Evolutionary conservation across 2,329 filamentous ascomycete genomes (phyloP).

Genomic region (Trichoderma semiorbis): DNA sequence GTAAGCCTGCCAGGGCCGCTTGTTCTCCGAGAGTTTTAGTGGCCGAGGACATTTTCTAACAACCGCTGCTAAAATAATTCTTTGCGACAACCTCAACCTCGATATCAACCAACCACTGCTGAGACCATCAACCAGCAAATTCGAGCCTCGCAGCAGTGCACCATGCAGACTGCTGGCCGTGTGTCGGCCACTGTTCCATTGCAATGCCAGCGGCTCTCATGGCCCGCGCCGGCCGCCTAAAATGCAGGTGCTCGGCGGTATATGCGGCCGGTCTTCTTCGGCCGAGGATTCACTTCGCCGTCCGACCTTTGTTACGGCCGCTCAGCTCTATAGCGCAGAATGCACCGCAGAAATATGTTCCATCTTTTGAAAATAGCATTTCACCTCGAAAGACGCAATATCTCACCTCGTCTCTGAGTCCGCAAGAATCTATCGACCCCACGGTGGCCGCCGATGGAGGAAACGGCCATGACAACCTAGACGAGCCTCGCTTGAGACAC

Average conservation of each 20-base stretch:
- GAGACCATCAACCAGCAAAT: neutral
- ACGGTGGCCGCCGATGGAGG: neutral
- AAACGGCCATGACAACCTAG: neutral
- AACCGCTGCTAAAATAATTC: slow-evolving; percentile 11
- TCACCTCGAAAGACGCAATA: neutral
- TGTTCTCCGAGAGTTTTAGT: neutral
- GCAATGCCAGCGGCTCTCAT: slow-evolving; percentile 23
- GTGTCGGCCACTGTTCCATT: slow-evolving; percentile 15
- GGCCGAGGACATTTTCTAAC: slow-evolving; percentile 2
- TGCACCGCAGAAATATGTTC: neutral
- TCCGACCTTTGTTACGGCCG: neutral
- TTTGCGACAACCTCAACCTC: neutral
- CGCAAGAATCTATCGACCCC: neutral
- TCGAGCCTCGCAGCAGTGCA: neutral
- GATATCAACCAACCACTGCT: neutral
- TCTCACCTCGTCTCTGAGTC: neutral
- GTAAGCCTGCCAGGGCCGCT: neutral
- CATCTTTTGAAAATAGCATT: neutral
- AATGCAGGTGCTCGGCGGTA: slow-evolving; percentile 20
- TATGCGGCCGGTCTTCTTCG: neutral
- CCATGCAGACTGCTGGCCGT: slow-evolving; percentile 18
- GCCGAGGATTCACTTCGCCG: neutral
- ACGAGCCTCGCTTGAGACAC: neutral
- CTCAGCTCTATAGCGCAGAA: neutral
- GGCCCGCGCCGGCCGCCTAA: slow-evolving; percentile 25